Conservation (phyloP, 2,329 filamentous ascomycete genomes). For the Colletotrichum sp. region DNA sequence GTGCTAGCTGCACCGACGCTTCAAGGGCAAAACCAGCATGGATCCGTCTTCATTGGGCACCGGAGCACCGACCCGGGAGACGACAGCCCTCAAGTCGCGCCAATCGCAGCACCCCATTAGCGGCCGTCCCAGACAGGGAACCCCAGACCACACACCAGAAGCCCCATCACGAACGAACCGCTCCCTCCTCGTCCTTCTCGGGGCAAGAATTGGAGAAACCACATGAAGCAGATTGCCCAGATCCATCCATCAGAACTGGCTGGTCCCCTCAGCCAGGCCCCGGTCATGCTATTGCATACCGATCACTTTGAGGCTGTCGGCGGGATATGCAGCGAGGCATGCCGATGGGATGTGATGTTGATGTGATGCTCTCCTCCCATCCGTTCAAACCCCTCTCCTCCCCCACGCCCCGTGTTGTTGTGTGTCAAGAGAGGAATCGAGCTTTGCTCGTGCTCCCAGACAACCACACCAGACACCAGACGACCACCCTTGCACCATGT, state of each 20-base stretch:
- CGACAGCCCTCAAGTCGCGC: not conserved
- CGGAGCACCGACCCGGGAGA: not conserved
- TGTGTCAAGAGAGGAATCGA: not conserved
- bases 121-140: conserved; percentile 4
- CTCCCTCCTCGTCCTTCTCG: not conserved
- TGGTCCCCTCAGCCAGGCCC: not conserved
- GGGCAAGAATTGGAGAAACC: conserved; percentile 13
- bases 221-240: not conserved
- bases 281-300: not conserved
- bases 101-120: conserved; percentile 10
- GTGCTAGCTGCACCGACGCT: conserved; percentile 11
- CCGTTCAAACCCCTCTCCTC: not conserved
- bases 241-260: not conserved
- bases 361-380: not conserved
- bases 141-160: not conserved
- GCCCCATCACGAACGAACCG: not conserved
- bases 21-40: not conserved
- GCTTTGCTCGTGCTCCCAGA: not conserved
- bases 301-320: not conserved
- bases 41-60: conserved; percentile 2
- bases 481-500: not conserved
- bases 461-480: not conserved
- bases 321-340: not conserved
- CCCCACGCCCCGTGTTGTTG: not conserved
- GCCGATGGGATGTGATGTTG: not conserved